Evolutionary conservation across 805 yeast genomes (phyloP), one percentile per base, ranked within the genome.

Genomic region (Cyberlindnera meyerae): DNA sequence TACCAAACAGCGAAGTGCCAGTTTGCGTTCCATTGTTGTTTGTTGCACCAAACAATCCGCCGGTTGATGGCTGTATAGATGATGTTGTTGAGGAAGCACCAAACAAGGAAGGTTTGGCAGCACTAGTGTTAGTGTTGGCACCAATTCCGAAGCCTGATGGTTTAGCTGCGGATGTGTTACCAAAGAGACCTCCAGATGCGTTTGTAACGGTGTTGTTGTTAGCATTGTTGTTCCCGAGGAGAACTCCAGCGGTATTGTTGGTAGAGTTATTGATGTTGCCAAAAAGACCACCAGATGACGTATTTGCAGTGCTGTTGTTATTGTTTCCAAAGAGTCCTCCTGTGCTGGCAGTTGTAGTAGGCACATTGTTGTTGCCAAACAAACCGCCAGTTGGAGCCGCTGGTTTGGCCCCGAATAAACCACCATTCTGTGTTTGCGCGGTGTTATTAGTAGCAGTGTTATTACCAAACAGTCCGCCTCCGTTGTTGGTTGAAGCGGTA

Each of bases 31-130:
- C 16, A 1, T n/a, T 16, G 18, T 33, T 47, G 21, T 33, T 37
- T 21, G 30, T 32, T 18, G 46, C 41, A 9, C 58, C 59, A 45
- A 58, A 58, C 13, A 58, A 31, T 4, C 62, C 60, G 3, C 57
- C 36, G 1, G 42, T 14, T 14, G 43, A 17, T 14, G 33, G 38
- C 12, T 29, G 32, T 14, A 29, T 27, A 18, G 15, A 26, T 12
- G 27, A 33, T n/a, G 37, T 7, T 6, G 36, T 21, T 12, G 31
- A 20, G 18, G 13, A 27, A 12, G 31, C 20, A 6, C 39, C 39
- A 20, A 39, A 35, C 5, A 35, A 29, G 3, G 39, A 21, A 25
- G 39, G 32, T 18, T 35, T 35, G 12, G 62, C 50, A 18, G 22
- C 18, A 11, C 18, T 39, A 24, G 24, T 33, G 26, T 28, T 22